These are phyloP conservation scores for Sutorius australiensis DNA, from an alignment of 768 basidiomycete genomes.

Conservation along the genomic window DNA sequence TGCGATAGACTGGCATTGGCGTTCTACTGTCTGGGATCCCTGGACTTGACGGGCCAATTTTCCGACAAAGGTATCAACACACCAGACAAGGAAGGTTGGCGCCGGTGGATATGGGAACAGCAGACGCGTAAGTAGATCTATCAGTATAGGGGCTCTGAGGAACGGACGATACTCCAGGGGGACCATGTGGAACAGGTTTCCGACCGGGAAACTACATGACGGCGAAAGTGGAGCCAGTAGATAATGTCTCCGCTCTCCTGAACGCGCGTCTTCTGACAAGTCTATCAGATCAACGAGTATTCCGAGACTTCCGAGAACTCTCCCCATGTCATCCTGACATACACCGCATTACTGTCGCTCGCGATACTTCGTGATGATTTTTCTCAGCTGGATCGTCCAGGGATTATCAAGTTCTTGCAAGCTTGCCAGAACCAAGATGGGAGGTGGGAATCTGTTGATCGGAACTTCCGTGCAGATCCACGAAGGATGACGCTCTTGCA, in stretches of 20 bases:
- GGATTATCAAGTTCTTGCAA: constrained; percentile 62
- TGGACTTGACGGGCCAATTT: constrained; percentile 69
- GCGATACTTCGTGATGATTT: constrained; percentile 88
- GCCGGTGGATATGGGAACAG: constrained; percentile 87
- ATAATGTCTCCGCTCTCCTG: constrained; percentile 1
- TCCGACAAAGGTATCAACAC: constrained; percentile 38
- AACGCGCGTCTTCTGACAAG: constrained; percentile 4
- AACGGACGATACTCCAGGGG: constrained; percentile 36
- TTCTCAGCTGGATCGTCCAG: constrained; percentile 59
- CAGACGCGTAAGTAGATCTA: constrained; percentile 51
- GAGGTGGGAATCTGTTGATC: constrained; percentile 47
- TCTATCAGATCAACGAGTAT: constrained; percentile 33
- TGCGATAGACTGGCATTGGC: constrained; percentile 67
- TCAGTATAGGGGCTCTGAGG: neutral
- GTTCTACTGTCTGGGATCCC: constrained; percentile 83
- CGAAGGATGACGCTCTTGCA: constrained; percentile 26
- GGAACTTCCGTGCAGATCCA: constrained; percentile 11
- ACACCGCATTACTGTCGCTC: constrained; percentile 81
- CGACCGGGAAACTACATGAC: constrained; percentile 74
- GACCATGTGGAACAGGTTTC: constrained; percentile 64
- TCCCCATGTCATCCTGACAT: constrained; percentile 90
- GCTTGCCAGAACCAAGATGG: constrained; percentile 78
- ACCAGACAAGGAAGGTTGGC: constrained; percentile 60
- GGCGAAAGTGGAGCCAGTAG: constrained; percentile 20
- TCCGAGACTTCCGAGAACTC: constrained; percentile 50